phyloP scores from a whole-genome alignment of 176 grass and related monocot species.

The Avena insularis region DNA sequence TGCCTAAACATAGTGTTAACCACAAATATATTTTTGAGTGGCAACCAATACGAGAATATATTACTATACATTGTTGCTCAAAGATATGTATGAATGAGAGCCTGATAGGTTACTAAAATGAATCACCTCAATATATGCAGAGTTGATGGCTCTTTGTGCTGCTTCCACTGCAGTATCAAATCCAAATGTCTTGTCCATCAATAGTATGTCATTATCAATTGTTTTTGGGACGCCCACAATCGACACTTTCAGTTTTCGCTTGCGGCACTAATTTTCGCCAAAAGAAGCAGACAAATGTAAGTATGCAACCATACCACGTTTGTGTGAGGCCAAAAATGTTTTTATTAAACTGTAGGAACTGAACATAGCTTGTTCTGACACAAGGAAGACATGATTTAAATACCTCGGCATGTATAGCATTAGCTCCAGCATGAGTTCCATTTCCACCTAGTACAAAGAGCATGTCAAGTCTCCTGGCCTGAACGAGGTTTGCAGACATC shows the following conservation, averaged over 20 bases:
- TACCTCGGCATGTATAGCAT: constrained; percentile 95
- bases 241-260: constrained; percentile 90
- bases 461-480: constrained; percentile 93
- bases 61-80: not conserved
- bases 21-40: not conserved
- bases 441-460: constrained; percentile 96
- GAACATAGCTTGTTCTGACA: constrained; percentile 4
- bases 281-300: constrained; percentile 25
- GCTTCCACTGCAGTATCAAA: constrained; percentile 99
- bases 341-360: constrained; percentile 21
- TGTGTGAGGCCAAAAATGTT: constrained; percentile 9
- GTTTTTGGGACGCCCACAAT: constrained; percentile 89
- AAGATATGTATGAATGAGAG: constrained; percentile 10
- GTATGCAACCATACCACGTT: constrained; percentile 11
- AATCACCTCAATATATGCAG: constrained; percentile 96
- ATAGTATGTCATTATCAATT: constrained; percentile 98
- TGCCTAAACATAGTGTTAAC: constrained; percentile 54
- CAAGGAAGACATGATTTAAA: not conserved
- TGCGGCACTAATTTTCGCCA: constrained; percentile 62
- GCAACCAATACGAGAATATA: not conserved
- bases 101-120: constrained; percentile 18
- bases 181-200: constrained; percentile 99
- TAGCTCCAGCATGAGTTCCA: constrained; percentile 96
- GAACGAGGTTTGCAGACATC: constrained; percentile 41
- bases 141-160: constrained; percentile 96